Conservation (phyloP, 2,329 filamentous ascomycete genomes). For the Epichloe uncinata region DNA sequence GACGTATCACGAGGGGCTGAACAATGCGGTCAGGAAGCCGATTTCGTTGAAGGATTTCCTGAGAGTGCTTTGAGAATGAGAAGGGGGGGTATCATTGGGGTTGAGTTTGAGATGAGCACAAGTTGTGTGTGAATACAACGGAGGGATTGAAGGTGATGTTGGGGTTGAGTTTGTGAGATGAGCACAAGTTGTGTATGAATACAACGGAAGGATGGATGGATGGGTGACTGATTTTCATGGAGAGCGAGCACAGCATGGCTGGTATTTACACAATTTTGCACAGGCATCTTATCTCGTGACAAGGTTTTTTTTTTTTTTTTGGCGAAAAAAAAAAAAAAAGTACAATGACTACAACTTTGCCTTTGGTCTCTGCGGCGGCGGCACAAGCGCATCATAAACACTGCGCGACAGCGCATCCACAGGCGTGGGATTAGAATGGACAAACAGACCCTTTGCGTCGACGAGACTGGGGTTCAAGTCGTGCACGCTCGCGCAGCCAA, state of each 20-base stretch:
- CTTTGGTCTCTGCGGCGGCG: constrained; percentile 37
- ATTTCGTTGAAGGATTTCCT: constrained; percentile 71
- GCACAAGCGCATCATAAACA: constrained; percentile 41
- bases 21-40: constrained; percentile 83
- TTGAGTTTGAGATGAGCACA: too few relatives aligned
- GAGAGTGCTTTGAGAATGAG: constrained; percentile 38
- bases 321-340: too few relatives aligned
- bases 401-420: constrained; percentile 31
- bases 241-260: too few relatives aligned
- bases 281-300: too few relatives aligned
- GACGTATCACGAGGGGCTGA: constrained; percentile 79
- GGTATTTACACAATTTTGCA: too few relatives aligned
- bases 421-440: constrained; percentile 36
- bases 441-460: constrained; percentile 57
- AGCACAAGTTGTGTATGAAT: too few relatives aligned
- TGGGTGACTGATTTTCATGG: rapidly evolving
- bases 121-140: too few relatives aligned
- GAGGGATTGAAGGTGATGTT: too few relatives aligned
- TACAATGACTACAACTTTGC: constrained; percentile 27
- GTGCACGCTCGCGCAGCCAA: constrained; percentile 62
- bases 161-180: too few relatives aligned
- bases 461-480: constrained; percentile 72
- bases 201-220: too few relatives aligned
- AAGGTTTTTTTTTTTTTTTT: too few relatives aligned
- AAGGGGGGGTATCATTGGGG: background rate